A percentile compares a stretch with the other conserved stretches of the same genome.
Conservation (phyloP, 2,329 filamentous ascomycete genomes). For the Penicillium janthinellum region DNA sequence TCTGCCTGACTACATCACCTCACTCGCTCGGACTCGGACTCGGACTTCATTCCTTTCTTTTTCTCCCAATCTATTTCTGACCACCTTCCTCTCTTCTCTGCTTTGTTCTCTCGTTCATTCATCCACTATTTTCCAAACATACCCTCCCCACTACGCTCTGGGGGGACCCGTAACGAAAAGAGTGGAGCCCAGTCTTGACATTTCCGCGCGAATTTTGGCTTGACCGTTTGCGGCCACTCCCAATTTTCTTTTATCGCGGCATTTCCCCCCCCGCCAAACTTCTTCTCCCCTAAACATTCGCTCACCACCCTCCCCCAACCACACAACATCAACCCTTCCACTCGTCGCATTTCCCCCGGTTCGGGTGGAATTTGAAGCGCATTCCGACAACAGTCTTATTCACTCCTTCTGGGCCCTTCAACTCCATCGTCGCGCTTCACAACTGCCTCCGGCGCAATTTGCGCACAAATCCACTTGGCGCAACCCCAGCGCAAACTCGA, state of each 20-base stretch:
- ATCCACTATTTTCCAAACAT: neutral
- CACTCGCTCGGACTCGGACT: neutral
- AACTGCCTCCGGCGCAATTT: conserved; percentile 36
- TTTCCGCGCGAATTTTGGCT: conserved; percentile 25
- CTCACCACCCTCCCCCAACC: conserved; percentile 49
- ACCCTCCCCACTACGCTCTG: neutral
- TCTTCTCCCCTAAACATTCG: conserved; percentile 15
- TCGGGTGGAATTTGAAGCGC: conserved; percentile 28
- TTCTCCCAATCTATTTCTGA: neutral
- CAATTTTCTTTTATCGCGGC: conserved; percentile 30
- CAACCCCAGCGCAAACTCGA: conserved; percentile 22
- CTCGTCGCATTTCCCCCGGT: conserved; percentile 37
- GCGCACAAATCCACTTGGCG: conserved; percentile 25
- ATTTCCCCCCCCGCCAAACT: conserved; percentile 21
- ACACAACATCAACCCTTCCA: conserved; percentile 61
- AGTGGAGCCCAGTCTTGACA: conserved; percentile 17
- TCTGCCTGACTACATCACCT: neutral
- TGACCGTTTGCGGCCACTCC: conserved; percentile 26
- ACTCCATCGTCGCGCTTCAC: conserved; percentile 23
- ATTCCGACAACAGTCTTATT: conserved; percentile 7
- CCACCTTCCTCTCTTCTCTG: neutral
- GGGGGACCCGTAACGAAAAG: neutral
- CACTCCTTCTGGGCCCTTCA: conserved; percentile 22
- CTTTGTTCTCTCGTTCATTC: neutral
- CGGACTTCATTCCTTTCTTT: neutral